Base-by-base conservation (phyloP, 352 stramenopile genomes). In the Globisporangium nodosum region DNA sequence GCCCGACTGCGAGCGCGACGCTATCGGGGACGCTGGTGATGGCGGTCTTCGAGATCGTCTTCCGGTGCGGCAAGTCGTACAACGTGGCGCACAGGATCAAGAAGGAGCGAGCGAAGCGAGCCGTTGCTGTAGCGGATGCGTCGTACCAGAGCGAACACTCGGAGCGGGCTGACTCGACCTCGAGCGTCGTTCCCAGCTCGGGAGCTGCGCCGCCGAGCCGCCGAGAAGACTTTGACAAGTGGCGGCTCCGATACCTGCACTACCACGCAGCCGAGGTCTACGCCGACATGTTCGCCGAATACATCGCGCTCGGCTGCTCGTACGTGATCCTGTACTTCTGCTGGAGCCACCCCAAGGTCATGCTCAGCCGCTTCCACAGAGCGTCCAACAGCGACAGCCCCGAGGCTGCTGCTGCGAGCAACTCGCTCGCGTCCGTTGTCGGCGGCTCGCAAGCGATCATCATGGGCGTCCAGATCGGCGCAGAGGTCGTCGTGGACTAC, bases 211-310 rank as follows among this genome's bases (percentile, higher is more conserved):
- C 13, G 18, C 15, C 43, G 12, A 49, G n/a, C n/a, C 43, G 5
- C 3, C 43, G 8, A 30, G 43, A 49, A 49, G 18, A 24, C 43
- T 49, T 49, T 6, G 43, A 49, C 5, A 31, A 63, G 21, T 78
- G 72, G 67, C 55, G 53, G 15, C 49, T 49, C 21, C 66, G 63
- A 5, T 40, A 66, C 11, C 31, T 80, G 3, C 52, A 61, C 1
- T 70, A 73, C 30, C 61, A 81, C 35, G 69, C 71, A 15, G 67
- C 71, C 0, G 71, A 84, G 46, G 20, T 64, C 16, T 74, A 71
- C 30, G 66, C 74, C 18, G 68, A 80, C 46, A 83, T 83, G 71
- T 76, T 75, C 35, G 69, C 71, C 33, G 74, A 83, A 52, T 78
- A 83, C 35, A 70, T 83, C 43, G 69, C 74, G 0, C 78, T 81